A percentile compares a stretch with the other conserved stretches of the same genome.
Evolutionary conservation across 768 basidiomycete species (phyloP).

Genomic region (Mrakia gelida): DNA sequence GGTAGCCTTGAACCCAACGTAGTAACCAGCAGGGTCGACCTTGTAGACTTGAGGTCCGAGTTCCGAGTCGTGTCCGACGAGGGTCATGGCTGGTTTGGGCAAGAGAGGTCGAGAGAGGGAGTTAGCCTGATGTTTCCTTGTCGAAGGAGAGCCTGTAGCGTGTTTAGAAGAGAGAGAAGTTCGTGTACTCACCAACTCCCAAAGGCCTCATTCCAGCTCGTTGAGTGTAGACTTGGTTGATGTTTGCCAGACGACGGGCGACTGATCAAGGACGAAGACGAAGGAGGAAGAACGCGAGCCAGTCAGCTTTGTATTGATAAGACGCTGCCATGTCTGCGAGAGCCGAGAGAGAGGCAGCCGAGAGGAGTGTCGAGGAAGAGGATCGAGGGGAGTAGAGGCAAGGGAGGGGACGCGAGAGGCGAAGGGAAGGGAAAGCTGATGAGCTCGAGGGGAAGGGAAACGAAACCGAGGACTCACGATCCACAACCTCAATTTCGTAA

Average conservation of each 20-base stretch:
- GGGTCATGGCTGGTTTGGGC: constrained; percentile 27
- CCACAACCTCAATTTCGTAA: constrained; percentile 96
- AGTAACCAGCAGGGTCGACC: constrained; percentile 97
- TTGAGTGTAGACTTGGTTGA: constrained; percentile 99
- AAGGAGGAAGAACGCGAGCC: too few species aligned
- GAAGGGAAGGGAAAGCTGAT: not conserved
- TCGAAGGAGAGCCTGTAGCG: too few species aligned
- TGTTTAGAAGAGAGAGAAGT: not conserved
- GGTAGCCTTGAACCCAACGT: constrained; percentile 96
- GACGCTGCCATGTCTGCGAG: too few species aligned
- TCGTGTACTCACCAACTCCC: constrained; percentile 69
- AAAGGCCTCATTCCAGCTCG: constrained; percentile 93
- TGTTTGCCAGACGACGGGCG: constrained; percentile 88
- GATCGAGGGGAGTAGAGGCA: not conserved
- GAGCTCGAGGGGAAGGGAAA: not conserved
- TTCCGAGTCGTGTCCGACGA: constrained; percentile 82
- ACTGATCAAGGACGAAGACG: constrained; percentile 43
- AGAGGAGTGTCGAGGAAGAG: too few species aligned
- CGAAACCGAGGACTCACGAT: constrained; percentile 45
- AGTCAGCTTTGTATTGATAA: too few species aligned
- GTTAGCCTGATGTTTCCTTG: not conserved
- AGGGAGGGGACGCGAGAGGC: not conserved
- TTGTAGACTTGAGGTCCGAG: constrained; percentile 96
- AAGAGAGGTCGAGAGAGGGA: not conserved
- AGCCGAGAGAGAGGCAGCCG: too few species aligned